Evolutionary conservation across 2,329 filamentous ascomycete species (phyloP).

Genomic region (Arthrobotrys musiformis): DNA sequence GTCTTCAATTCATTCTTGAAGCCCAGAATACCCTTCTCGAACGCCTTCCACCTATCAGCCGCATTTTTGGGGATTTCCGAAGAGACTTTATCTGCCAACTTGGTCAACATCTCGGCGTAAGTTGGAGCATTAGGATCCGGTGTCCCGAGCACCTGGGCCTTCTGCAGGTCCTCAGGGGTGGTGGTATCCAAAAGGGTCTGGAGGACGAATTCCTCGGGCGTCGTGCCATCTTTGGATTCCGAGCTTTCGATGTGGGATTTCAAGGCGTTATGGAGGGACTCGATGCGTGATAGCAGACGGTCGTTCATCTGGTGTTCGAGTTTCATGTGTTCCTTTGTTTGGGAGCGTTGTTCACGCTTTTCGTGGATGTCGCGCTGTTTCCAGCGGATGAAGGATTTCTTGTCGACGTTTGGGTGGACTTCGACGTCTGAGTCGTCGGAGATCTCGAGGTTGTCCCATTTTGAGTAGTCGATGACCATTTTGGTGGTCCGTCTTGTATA

Average conservation of each 20-base stretch:
- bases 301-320: slow-evolving; percentile 95
- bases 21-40: slow-evolving; percentile 78
- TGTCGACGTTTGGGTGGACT: slow-evolving; percentile 98
- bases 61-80: slow-evolving; percentile 80
- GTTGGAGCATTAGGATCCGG: slow-evolving; percentile 70
- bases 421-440: slow-evolving; percentile 98
- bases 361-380: slow-evolving; percentile 98
- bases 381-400: slow-evolving; percentile 95
- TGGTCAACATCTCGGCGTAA: slow-evolving; percentile 98
- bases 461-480: slow-evolving; percentile 64
- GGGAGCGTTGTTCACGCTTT: slow-evolving; percentile 83
- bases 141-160: slow-evolving; percentile 33
- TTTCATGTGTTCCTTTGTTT: slow-evolving; percentile 88
- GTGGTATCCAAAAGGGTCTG: slow-evolving; percentile 79
- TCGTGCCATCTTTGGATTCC: slow-evolving; percentile 71
- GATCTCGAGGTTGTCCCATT: slow-evolving; percentile 75
- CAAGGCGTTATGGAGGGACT: slow-evolving; percentile 78
- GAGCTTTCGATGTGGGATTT: slow-evolving; percentile 73
- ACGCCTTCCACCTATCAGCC: slow-evolving; percentile 76
- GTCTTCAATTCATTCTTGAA: slow-evolving; percentile 82
- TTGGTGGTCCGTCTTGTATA: slow-evolving; percentile 36
- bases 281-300: slow-evolving; percentile 85
- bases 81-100: slow-evolving; percentile 93
- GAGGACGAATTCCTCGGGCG: slow-evolving; percentile 85
- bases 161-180: slow-evolving; percentile 32